Evolutionary conservation across 2,329 filamentous ascomycete genomes (phyloP).

Genomic region (Sclerotinia glacialis): DNA sequence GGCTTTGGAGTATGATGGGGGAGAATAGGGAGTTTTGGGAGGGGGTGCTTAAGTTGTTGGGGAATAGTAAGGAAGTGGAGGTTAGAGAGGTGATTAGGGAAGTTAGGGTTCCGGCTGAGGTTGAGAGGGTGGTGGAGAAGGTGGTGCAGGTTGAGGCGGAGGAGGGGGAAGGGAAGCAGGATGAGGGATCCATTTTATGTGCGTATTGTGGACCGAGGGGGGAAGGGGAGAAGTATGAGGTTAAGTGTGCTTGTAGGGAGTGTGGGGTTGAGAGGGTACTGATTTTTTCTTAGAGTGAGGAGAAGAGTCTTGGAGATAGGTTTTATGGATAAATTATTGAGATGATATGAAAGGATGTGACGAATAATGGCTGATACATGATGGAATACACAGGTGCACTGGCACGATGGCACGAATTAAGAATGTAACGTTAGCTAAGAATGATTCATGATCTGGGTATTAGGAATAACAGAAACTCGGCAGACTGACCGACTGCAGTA

Average conservation of each 20-base stretch:
- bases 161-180: neutral
- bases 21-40: slow-evolving; percentile 29
- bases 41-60: slow-evolving; percentile 25
- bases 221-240: slow-evolving; percentile 25
- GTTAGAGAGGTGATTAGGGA: slow-evolving; percentile 23
- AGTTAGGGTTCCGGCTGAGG: slow-evolving; percentile 29
- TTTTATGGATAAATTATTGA: too few species aligned
- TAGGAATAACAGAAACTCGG: too few species aligned
- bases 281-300: slow-evolving; percentile 29
- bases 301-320: neutral
- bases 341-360: too few species aligned
- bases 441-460: neutral
- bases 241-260: slow-evolving; percentile 23
- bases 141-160: neutral
- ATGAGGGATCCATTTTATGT: slow-evolving; percentile 25
- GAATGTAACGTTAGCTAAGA: neutral
- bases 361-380: neutral
- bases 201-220: slow-evolving; percentile 29
- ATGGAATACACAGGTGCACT: neutral
- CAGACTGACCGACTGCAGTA: neutral
- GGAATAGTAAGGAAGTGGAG: slow-evolving; percentile 9
- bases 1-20: slow-evolving; percentile 24
- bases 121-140: slow-evolving; percentile 22
- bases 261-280: slow-evolving; percentile 34
- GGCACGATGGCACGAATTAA: too few species aligned